phyloP scores from a whole-genome alignment of 2,329 filamentous ascomycete genomes.

The Aspergillus transmontanensis region DNA sequence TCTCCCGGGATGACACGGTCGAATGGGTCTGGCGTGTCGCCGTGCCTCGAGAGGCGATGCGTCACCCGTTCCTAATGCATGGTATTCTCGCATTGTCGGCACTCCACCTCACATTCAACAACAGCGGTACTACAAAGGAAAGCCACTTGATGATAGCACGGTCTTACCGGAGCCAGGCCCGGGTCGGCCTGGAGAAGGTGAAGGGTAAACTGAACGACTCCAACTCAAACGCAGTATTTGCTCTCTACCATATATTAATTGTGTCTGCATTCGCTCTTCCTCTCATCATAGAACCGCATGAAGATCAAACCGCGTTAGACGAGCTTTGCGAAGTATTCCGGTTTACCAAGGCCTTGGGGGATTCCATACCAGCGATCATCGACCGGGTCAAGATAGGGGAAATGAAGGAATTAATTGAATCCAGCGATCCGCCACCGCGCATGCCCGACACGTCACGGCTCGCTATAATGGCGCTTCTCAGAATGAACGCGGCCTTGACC shows the following conservation, averaged over 20 bases:
- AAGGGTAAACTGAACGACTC: conserved; percentile 24
- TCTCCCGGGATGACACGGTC: conserved; percentile 27
- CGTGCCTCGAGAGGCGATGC: conserved; percentile 34
- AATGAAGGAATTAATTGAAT: conserved; percentile 29
- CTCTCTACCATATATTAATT: conserved; percentile 36
- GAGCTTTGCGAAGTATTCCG: conserved; percentile 35
- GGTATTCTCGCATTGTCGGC: conserved; percentile 40
- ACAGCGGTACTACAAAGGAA: conserved; percentile 19
- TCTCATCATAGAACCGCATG: conserved; percentile 14
- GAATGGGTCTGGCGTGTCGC: conserved; percentile 35
- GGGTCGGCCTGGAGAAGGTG: conserved; percentile 27
- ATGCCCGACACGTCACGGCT: conserved; percentile 39
- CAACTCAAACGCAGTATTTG: conserved; percentile 40
- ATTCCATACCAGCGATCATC: conserved; percentile 26
- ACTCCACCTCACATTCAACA: conserved; percentile 31
- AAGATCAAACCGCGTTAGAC: conserved; percentile 23
- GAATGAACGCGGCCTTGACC: conserved; percentile 28
- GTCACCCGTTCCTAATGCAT: conserved; percentile 34
- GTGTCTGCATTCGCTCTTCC: conserved; percentile 39
- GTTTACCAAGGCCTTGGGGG: conserved; percentile 33
- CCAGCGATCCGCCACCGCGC: conserved; percentile 26
- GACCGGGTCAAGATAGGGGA: conserved; percentile 29
- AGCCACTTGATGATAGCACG: conserved; percentile 32
- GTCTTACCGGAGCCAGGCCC: conserved; percentile 29
- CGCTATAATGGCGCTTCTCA: conserved; percentile 29